Evolutionary conservation across 148 eudicot genomes (phyloP).

Genomic region (Silene conica): DNA sequence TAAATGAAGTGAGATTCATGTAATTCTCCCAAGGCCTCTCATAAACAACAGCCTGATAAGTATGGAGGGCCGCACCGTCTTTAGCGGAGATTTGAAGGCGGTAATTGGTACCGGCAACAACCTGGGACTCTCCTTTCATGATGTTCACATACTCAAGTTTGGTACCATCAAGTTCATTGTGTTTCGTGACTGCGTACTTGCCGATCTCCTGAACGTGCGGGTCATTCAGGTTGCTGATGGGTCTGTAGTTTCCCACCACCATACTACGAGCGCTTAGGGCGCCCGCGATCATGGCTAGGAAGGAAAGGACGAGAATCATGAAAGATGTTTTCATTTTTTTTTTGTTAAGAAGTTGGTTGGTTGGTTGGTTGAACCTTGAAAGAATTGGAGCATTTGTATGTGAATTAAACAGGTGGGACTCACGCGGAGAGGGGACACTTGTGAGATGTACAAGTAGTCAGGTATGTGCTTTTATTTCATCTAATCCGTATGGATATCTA

Average conservation of each 20-base stretch:
- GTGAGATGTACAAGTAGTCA: too few relatives aligned
- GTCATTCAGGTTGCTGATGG: conserved; percentile 34
- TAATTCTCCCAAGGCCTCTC: conserved; percentile 38
- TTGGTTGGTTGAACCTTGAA: neutral
- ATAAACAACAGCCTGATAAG: conserved; percentile 43
- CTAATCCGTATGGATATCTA: too few relatives aligned
- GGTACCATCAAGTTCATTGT: conserved; percentile 27
- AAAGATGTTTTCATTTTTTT: conserved; percentile 1
- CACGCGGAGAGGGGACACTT: neutral
- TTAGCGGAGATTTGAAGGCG: conserved; percentile 36
- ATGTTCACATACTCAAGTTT: conserved; percentile 18
- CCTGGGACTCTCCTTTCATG: conserved; percentile 40
- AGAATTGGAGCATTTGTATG: neutral
- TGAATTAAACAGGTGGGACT: neutral
- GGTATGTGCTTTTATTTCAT: too few relatives aligned
- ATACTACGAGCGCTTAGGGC: neutral
- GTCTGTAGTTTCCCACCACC: conserved; percentile 1
- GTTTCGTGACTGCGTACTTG: conserved; percentile 38
- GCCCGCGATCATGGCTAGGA: conserved; percentile 5
- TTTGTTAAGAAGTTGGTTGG: neutral
- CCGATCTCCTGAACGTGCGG: conserved; percentile 39
- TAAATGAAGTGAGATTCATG: conserved; percentile 33
- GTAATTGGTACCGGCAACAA: conserved; percentile 49
- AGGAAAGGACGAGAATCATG: conserved; percentile 3
- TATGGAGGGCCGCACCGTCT: conserved; percentile 11